Evolutionary conservation across 169 alveolate genomes (phyloP), one percentile per base, ranked within the genome.

Genomic region (Babesia caballi): DNA sequence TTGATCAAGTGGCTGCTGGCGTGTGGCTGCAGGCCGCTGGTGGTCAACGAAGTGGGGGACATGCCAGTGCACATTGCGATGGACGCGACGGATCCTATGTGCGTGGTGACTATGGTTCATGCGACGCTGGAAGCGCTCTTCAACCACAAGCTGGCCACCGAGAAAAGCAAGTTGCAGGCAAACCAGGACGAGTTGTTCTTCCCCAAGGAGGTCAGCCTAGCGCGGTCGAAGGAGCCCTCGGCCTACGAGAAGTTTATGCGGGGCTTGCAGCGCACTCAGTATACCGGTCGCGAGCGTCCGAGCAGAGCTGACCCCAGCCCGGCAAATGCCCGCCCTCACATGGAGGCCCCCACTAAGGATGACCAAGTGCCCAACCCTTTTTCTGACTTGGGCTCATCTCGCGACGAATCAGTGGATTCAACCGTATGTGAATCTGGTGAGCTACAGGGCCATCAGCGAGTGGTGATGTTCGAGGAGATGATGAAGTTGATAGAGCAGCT

Each of bases 31-130:
- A 30, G 38, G 46, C 88, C 88, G 2, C 36, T 81, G 36, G 85
- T 63, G 2, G 84, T 81, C 2, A 81, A 81, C 59, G 88, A 81
- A 42, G 63, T 58, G 23, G 88, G 88, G 2, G 88, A 81, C 32
- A 35, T 81, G 72, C 88, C 88, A 3, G 84, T 81, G n/a, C 88
- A 81, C 66, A 32, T 81, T 9, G 53, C 88, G 17, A 46, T 81
- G 42, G 84, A 81, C 30, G 32, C 74, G 12, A 69, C 60, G 11
- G 88, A 81, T 47, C 88, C 88, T 3, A 7, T 52, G 33, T 58
- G 77, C 42, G 27, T 70, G 33, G 30, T 70, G 12, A 81, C 88
- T 7, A 71, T 81, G 46, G 33, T 81, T 17, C 84, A 70, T 23
- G 57, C 69, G 8, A 81, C 88, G 4, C 40, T 81, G 21, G 38